phyloP scores from a whole-genome alignment of 306 rosid genomes.

The Sindora glabra region DNA sequence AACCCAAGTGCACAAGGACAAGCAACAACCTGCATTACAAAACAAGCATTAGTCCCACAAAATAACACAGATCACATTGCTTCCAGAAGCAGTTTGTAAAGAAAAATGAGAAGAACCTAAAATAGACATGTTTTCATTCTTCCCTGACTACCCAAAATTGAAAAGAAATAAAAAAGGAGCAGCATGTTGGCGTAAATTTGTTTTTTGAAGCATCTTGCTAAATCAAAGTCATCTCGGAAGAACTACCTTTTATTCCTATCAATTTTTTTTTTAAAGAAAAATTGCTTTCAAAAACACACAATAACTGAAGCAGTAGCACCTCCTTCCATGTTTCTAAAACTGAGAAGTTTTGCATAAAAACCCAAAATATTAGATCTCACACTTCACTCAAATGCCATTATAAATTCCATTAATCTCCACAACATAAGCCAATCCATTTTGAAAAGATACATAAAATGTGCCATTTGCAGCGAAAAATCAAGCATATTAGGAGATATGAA shows the following conservation, averaged over 20 bases:
- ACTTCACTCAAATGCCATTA: not conserved
- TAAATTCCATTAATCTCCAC: not conserved
- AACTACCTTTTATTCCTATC: too few relatives aligned
- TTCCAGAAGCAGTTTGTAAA: too few relatives aligned
- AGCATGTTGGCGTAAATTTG: not conserved
- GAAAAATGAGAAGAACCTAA: too few relatives aligned
- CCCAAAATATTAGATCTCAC: not conserved
- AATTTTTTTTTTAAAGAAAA: too few relatives aligned
- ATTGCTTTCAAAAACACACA: too few relatives aligned
- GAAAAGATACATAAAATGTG: not conserved
- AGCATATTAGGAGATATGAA: not conserved
- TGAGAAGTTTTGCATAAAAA: not conserved
- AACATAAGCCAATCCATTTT: not conserved
- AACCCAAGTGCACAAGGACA: constrained; percentile 99
- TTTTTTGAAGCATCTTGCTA: constrained; percentile 1
- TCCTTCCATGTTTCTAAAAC: not conserved
- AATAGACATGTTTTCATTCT: not conserved
- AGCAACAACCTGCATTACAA: constrained; percentile 73
- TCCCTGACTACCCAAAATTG: not conserved
- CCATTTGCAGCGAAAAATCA: not conserved
- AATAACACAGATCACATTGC: too few relatives aligned
- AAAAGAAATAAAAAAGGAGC: not conserved
- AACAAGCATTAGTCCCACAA: not conserved
- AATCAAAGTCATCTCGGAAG: too few relatives aligned
- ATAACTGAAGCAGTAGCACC: too few relatives aligned